A percentile compares a stretch with the other conserved stretches of the same genome.
Conservation (phyloP, 768 basidiomycete species). For the Megacollybia marginata region DNA sequence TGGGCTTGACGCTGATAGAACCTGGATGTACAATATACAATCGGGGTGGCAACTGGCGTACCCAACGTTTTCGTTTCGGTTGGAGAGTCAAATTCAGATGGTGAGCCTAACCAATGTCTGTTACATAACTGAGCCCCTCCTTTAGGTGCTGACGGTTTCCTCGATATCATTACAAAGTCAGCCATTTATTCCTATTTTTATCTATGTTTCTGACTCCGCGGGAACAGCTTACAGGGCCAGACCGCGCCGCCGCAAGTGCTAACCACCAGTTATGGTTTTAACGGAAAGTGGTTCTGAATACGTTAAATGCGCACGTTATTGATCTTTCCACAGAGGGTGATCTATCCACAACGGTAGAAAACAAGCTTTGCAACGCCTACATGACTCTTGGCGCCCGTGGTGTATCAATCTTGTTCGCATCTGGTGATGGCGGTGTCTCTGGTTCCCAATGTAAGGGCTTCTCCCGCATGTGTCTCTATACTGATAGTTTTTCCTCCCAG, state of each 20-base stretch:
- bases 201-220: not conserved
- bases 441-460: not conserved
- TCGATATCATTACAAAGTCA: not conserved
- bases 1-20: slow-evolving; percentile 3
- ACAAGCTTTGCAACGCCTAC: slow-evolving; percentile 14
- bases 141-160: slow-evolving; percentile 17
- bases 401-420: slow-evolving; percentile 25
- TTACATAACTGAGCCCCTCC: slow-evolving; percentile 2
- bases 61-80: slow-evolving; percentile 25
- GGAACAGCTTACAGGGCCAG: not conserved
- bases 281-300: slow-evolving; percentile 10
- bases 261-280: not conserved
- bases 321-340: slow-evolving; percentile 1
- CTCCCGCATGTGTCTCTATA: slow-evolving; percentile 24
- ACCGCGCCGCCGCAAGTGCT: not conserved
- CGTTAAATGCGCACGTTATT: not conserved
- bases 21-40: slow-evolving; percentile 25
- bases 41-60: slow-evolving; percentile 25
- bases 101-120: slow-evolving; percentile 12
- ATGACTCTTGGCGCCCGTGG: slow-evolving; percentile 38
- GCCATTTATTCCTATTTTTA: slow-evolving; percentile 34
- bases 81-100: slow-evolving; percentile 19
- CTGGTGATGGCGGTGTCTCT: slow-evolving; percentile 40
- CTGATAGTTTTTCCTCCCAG: slow-evolving; percentile 18
- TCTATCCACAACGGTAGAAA: slow-evolving; percentile 1